phyloP scores from a whole-genome alignment of 2,329 filamentous ascomycete species.

The Aspergillus arachidicola region DNA sequence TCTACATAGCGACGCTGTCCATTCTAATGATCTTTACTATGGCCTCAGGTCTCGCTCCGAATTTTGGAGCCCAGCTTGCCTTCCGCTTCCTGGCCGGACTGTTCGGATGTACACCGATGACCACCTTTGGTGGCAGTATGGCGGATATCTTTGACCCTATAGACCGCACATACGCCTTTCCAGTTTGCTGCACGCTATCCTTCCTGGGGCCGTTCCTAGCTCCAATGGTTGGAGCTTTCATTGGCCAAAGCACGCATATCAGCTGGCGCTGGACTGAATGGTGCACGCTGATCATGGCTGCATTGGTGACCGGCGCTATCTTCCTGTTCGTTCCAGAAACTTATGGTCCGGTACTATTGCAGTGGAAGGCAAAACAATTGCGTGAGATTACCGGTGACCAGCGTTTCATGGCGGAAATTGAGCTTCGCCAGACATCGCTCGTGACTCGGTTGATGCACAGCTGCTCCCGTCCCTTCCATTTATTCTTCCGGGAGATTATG shows the following conservation, averaged over 20 bases:
- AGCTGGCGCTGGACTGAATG: constrained; percentile 54
- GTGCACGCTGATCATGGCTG: constrained; percentile 45
- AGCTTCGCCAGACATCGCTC: constrained; percentile 47
- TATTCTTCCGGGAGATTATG: constrained; percentile 49
- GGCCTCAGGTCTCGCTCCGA: constrained; percentile 51
- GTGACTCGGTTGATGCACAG: constrained; percentile 43
- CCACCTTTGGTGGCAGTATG: constrained; percentile 48
- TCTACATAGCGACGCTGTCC: constrained; percentile 51
- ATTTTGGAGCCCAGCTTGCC: constrained; percentile 49
- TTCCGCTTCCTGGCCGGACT: constrained; percentile 55
- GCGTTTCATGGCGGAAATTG: constrained; percentile 51
- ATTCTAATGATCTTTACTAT: constrained; percentile 55
- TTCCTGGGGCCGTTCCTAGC: constrained; percentile 39
- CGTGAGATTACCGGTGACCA: constrained; percentile 47
- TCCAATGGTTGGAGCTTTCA: constrained; percentile 51
- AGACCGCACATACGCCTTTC: constrained; percentile 53
- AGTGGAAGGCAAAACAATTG: constrained; percentile 49
- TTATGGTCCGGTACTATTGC: constrained; percentile 50
- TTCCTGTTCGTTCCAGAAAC: constrained; percentile 55
- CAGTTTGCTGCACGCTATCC: constrained; percentile 51
- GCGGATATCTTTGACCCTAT: constrained; percentile 50
- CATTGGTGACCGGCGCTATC: constrained; percentile 34
- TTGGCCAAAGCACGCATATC: constrained; percentile 39
- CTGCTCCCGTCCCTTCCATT: constrained; percentile 51
- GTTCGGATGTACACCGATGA: constrained; percentile 49